These are phyloP conservation scores for Coprinopsis marcescibilis DNA, from an alignment of 768 basidiomycete genomes.

Conservation along the genomic window DNA sequence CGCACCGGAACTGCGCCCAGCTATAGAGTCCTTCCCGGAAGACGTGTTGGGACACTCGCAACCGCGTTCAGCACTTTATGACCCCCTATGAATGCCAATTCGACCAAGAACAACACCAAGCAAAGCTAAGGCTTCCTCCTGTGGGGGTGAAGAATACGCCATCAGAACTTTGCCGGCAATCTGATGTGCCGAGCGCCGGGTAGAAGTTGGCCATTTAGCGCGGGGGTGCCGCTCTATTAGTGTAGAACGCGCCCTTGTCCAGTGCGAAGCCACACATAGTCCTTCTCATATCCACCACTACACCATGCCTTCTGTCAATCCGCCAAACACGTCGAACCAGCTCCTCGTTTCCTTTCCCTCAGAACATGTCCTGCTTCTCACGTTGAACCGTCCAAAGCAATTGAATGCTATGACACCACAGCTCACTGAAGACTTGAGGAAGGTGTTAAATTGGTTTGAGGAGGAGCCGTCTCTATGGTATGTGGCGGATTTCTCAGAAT, in stretches of 20 bases:
- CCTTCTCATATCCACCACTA: background rate
- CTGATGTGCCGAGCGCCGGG: conserved; percentile 9
- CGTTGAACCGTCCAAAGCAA: conserved; percentile 57
- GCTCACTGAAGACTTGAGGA: conserved; percentile 48
- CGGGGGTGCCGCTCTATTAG: no score
- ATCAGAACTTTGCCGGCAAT: conserved; percentile 5
- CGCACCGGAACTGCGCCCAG: background rate
- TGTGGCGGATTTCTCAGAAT: conserved; percentile 16
- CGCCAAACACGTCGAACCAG: conserved; percentile 29
- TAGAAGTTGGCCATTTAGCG: no score
- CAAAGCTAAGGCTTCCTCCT: no score
- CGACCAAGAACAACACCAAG: no score
- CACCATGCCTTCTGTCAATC: conserved; percentile 18
- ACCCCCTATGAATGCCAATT: no score
- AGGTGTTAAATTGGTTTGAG: conserved; percentile 68
- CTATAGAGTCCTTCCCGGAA: background rate
- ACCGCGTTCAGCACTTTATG: no score
- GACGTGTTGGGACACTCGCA: no score
- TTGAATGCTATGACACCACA: conserved; percentile 71
- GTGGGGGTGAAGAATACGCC: no score
- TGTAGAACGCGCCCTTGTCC: no score
- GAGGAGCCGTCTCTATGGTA: conserved; percentile 68
- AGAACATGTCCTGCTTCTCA: conserved; percentile 34
- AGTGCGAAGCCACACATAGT: no score
- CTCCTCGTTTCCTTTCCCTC: conserved; percentile 33